These are phyloP conservation scores for Hortaea sp. DNA, from an alignment of 2,329 filamentous ascomycete genomes.

Conservation along the genomic window DNA sequence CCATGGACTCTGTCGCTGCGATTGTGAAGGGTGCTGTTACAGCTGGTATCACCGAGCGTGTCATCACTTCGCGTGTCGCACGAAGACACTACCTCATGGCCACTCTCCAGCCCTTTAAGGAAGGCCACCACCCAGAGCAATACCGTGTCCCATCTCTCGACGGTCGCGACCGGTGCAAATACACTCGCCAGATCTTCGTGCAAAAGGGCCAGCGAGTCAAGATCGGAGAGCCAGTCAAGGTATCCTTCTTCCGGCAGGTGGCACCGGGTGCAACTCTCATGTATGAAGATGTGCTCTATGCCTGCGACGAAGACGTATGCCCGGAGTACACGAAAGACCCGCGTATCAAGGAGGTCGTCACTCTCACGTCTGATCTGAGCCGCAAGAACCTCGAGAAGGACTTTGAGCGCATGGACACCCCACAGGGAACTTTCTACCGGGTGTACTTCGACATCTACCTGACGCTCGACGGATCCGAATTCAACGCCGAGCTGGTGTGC, in stretches of 20 bases:
- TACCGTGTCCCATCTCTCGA: slow-evolving; percentile 95
- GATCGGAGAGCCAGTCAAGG: slow-evolving; percentile 97
- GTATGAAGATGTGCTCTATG: slow-evolving; percentile 98
- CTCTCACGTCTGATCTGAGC: slow-evolving; percentile 89
- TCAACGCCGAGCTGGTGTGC: slow-evolving; percentile 97
- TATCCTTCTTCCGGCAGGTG: slow-evolving; percentile 96
- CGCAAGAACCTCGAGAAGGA: slow-evolving; percentile 98
- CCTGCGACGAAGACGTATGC: slow-evolving; percentile 95
- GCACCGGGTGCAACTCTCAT: slow-evolving; percentile 94
- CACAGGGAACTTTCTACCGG: slow-evolving; percentile 90
- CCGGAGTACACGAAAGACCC: slow-evolving; percentile 99
- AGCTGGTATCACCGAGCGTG: slow-evolving; percentile 91
- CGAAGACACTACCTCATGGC: slow-evolving; percentile 99
- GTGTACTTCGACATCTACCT: slow-evolving; percentile 64
- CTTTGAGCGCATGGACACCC: slow-evolving; percentile 98
- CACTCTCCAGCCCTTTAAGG: slow-evolving; percentile 95
- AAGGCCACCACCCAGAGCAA: slow-evolving; percentile 94
- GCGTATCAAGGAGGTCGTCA: slow-evolving; percentile 99
- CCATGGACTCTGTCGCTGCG: slow-evolving; percentile 97
- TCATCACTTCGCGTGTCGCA: slow-evolving; percentile 93
- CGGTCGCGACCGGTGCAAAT: slow-evolving; percentile 97
- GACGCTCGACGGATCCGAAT: slow-evolving; percentile 92
- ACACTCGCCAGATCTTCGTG: slow-evolving; percentile 95
- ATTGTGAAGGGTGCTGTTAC: slow-evolving; percentile 98
- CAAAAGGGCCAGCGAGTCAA: slow-evolving; percentile 98